These are phyloP conservation scores for Leishmania arabica DNA, from an alignment of 208 protist genomes.

Conservation along the genomic window DNA sequence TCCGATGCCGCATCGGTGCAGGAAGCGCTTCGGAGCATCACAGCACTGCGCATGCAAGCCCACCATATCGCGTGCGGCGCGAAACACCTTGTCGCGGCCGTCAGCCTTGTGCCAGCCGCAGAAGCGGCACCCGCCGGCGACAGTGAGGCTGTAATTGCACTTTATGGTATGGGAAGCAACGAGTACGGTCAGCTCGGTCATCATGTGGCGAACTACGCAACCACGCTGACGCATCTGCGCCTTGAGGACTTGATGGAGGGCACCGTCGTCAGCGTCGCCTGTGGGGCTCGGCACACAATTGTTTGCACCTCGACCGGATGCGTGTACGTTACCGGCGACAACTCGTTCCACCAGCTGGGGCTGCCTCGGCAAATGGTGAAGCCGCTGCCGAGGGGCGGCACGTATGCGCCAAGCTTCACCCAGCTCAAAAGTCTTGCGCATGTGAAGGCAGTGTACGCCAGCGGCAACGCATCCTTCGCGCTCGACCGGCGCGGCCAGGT, in stretches of 20 bases:
- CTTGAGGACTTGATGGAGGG: constrained; percentile 53
- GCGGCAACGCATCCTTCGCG: constrained; percentile 68
- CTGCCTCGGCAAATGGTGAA: constrained; percentile 38
- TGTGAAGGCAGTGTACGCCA: constrained; percentile 59
- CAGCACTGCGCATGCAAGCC: constrained; percentile 35
- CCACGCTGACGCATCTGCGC: constrained; percentile 52
- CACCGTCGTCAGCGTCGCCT: constrained; percentile 55
- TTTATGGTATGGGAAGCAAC: constrained; percentile 84
- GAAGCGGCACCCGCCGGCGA: background rate
- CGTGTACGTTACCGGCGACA: constrained; percentile 79
- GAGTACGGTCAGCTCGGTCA: constrained; percentile 72
- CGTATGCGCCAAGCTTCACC: constrained; percentile 41
- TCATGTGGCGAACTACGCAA: constrained; percentile 64
- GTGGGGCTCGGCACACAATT: constrained; percentile 66
- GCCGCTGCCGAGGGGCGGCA: constrained; percentile 12
- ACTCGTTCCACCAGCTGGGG: constrained; percentile 73
- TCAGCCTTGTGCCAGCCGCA: constrained; percentile 20
- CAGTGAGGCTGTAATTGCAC: background rate
- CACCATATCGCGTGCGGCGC: constrained; percentile 46
- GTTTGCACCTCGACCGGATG: constrained; percentile 56
- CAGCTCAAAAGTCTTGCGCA: constrained; percentile 54
- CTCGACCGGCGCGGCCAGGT: constrained; percentile 56
- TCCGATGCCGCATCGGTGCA: constrained; percentile 22
- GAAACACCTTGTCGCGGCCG: constrained; percentile 59
- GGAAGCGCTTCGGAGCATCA: constrained; percentile 11